These are phyloP conservation scores for Larix kaempferi DNA, from an alignment of 75 land plant genomes.

Conservation along the genomic window DNA sequence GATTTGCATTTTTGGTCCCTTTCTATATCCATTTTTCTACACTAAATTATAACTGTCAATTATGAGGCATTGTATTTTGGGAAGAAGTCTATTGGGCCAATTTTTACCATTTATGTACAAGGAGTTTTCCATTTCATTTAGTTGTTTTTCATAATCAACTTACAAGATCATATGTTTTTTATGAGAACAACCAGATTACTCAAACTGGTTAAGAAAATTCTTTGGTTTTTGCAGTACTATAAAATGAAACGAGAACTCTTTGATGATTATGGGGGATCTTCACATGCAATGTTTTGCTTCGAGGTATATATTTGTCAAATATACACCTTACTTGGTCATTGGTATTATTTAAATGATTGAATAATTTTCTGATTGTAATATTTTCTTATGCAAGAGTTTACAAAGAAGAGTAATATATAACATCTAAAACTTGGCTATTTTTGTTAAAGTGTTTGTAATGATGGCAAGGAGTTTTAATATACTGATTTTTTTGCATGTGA, in stretches of 20 bases:
- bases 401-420: not conserved
- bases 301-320: constrained; percentile 59
- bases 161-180: too few relatives aligned
- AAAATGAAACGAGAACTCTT: constrained; percentile 71
- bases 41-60: not conserved
- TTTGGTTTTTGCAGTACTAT: too few relatives aligned
- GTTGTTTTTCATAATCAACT: too few relatives aligned
- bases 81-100: not conserved
- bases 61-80: not conserved
- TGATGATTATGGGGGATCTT: constrained; percentile 66
- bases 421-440: not conserved
- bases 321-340: too few relatives aligned
- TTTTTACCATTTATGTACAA: not conserved
- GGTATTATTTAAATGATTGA: too few relatives aligned
- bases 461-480: too few relatives aligned
- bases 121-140: too few relatives aligned
- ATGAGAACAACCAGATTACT: not conserved
- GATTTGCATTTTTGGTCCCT: too few relatives aligned
- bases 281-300: constrained; percentile 88
- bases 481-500: not conserved
- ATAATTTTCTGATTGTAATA: too few relatives aligned
- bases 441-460: not conserved
- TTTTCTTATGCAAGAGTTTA: not conserved
- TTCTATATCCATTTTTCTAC: too few relatives aligned
- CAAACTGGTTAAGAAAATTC: not conserved